Percentiles rank a stretch among this genome's conserved stretches.
Evolutionary conservation across 176 grass and related monocot species (phyloP).

Genomic region (Carex scoparia): DNA sequence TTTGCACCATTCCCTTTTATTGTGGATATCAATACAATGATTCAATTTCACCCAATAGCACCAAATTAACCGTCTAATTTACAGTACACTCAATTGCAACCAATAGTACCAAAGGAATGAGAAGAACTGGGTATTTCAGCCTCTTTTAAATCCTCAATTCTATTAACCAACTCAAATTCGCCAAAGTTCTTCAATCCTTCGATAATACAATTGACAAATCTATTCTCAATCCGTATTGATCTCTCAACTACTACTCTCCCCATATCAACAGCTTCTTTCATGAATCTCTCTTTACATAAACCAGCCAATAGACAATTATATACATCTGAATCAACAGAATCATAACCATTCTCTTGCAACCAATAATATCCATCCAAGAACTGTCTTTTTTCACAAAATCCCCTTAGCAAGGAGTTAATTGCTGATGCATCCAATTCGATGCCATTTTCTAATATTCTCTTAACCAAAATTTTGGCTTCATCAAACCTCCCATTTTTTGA

Average conservation of each 20-base stretch:
- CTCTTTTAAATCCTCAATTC: slow-evolving; percentile 19
- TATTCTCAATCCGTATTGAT: slow-evolving; percentile 34
- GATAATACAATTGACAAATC: slow-evolving; percentile 36
- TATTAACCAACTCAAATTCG: slow-evolving; percentile 51
- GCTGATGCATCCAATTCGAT: slow-evolving; percentile 36
- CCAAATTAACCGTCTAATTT: neutral
- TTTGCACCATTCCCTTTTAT: neutral
- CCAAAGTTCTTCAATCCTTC: slow-evolving; percentile 45
- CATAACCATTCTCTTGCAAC: slow-evolving; percentile 47
- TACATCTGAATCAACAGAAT: slow-evolving; percentile 51
- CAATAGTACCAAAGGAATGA: neutral
- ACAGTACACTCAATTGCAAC: neutral
- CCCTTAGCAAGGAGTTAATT: slow-evolving; percentile 50
- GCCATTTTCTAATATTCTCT: slow-evolving; percentile 59
- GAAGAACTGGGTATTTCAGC: neutral
- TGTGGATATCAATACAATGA: neutral
- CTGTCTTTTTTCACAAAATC: slow-evolving; percentile 32
- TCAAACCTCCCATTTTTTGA: slow-evolving; percentile 27
- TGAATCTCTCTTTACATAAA: slow-evolving; percentile 44
- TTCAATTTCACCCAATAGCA: neutral
- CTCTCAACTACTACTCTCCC: slow-evolving; percentile 38
- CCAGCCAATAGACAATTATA: slow-evolving; percentile 39
- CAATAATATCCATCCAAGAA: slow-evolving; percentile 53
- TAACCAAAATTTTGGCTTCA: slow-evolving; percentile 44
- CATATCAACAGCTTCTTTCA: slow-evolving; percentile 34